A percentile compares a stretch with the other conserved stretches of the same genome.
phyloP scores from a whole-genome alignment of 345 rosid genomes.

The Eucalyptus sp. region DNA sequence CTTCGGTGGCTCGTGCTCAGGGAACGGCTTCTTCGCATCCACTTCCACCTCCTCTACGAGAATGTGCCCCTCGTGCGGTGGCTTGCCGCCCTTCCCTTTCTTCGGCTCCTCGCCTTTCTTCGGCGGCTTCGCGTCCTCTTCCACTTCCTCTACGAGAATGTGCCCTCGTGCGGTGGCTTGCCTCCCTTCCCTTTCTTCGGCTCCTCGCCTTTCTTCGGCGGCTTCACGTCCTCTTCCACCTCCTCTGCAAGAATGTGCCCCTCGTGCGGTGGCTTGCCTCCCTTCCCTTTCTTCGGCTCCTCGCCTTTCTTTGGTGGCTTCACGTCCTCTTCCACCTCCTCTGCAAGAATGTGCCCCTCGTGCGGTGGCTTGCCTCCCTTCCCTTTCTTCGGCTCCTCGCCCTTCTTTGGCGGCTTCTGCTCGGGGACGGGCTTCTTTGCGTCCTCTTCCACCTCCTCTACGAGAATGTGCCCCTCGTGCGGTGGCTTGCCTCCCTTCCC shows the following conservation, averaged over 20 bases:
- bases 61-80: neutral
- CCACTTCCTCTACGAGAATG: no score
- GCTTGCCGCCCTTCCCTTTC: neutral
- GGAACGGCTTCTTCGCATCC: neutral
- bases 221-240: neutral
- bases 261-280: neutral
- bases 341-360: no score
- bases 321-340: no score
- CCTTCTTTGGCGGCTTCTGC: neutral
- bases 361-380: neutral
- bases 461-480: neutral
- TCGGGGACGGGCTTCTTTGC: neutral
- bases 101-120: no score
- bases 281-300: neutral
- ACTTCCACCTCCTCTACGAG: neutral
- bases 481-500: neutral
- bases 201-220: neutral
- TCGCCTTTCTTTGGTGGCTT: no score
- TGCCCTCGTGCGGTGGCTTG: no score
- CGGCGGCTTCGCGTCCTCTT: no score
- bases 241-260: neutral
- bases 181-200: neutral
- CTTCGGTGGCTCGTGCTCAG: neutral
- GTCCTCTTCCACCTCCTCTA: neutral
- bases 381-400: neutral